Conservation (phyloP, 208 protist genomes). For the Acanthamoeba divionensis region DNA sequence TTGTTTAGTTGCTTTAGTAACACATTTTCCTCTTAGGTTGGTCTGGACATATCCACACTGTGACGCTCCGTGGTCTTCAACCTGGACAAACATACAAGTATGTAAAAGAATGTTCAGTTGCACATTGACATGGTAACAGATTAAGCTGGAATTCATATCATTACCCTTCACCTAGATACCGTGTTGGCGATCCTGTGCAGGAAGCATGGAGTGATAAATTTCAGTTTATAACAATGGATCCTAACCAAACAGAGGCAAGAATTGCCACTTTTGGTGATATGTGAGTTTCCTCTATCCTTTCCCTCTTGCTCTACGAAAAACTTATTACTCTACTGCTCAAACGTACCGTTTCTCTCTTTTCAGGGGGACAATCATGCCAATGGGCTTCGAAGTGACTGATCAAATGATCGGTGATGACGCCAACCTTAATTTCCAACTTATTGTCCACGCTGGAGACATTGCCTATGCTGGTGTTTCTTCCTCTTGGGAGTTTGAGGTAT, state of each 20-base stretch:
- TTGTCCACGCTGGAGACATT: slow-evolving; percentile 28
- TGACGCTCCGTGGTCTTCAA: slow-evolving; percentile 22
- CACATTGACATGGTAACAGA: too few relatives aligned
- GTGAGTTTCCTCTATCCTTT: neutral
- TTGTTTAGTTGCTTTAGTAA: neutral
- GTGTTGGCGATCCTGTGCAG: neutral
- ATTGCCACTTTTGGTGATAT: slow-evolving; percentile 32
- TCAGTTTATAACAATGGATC: neutral
- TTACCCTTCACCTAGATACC: neutral
- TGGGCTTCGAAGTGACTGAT: slow-evolving; percentile 36
- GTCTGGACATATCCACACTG: slow-evolving; percentile 38
- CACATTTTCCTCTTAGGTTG: neutral
- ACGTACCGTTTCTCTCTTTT: neutral
- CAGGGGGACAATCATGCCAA: slow-evolving; percentile 22
- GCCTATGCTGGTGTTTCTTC: slow-evolving; percentile 8
- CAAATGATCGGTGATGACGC: slow-evolving; percentile 26
- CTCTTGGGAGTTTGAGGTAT: neutral
- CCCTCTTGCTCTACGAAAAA: neutral
- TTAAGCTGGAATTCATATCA: too few relatives aligned
- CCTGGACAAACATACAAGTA: slow-evolving; percentile 14
- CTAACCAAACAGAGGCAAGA: slow-evolving; percentile 7
- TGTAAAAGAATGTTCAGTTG: neutral
- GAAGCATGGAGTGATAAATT: neutral
- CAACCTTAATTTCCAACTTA: slow-evolving; percentile 13
- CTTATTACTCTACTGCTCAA: neutral